A percentile compares a stretch with the other conserved stretches of the same genome.
Conservation (phyloP, 2,329 filamentous ascomycete genomes). For the Trichoderma sp. region DNA sequence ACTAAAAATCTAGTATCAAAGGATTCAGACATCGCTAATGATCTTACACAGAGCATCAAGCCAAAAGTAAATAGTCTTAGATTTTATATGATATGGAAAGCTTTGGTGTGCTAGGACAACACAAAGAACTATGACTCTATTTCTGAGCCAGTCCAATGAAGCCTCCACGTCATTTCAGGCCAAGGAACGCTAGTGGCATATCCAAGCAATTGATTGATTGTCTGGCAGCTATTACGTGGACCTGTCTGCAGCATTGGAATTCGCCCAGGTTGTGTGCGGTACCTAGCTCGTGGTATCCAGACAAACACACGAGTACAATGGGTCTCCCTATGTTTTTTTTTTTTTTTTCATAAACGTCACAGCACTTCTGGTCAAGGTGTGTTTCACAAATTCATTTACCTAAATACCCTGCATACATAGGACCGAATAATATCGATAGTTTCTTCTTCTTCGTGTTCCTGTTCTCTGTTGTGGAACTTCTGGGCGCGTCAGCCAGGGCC, state of each 20-base stretch:
- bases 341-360: conserved; percentile 14
- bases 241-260: background rate
- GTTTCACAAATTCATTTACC: conserved; percentile 1
- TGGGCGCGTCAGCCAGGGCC: background rate
- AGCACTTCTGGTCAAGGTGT: conserved; percentile 16
- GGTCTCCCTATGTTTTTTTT: background rate
- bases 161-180: background rate
- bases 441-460: conserved; percentile 5
- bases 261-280: background rate
- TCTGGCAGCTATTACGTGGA: background rate
- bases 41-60: background rate
- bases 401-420: conserved; percentile 1
- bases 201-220: background rate
- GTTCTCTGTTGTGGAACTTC: conserved; percentile 10
- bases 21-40: background rate
- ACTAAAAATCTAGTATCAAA: background rate
- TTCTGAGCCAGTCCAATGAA: background rate
- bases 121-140: background rate
- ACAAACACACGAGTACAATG: background rate
- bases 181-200: background rate
- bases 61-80: background rate
- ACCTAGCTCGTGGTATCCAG: background rate
- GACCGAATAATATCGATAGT: conserved; percentile 18
- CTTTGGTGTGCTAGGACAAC: background rate
- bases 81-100: background rate